A percentile compares a stretch with the other conserved stretches of the same genome.
phyloP scores from a whole-genome alignment of 1,284 basidiomycete species.

The Cryptococcus sp. region DNA sequence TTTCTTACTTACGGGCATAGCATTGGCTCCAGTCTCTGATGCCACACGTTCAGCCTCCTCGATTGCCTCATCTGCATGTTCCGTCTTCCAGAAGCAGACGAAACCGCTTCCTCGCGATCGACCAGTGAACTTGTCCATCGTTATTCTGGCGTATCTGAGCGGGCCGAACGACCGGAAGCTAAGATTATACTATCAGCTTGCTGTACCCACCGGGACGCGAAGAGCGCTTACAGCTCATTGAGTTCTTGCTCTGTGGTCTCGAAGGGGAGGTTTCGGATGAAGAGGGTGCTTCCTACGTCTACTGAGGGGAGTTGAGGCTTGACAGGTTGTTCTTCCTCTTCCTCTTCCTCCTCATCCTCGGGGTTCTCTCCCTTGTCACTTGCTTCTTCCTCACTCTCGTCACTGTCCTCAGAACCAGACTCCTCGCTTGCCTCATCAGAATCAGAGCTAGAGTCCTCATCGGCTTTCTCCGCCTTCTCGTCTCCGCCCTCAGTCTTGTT shows the following conservation, averaged over 20 bases:
- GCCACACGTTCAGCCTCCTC: conserved; percentile 75
- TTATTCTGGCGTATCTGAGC: conserved; percentile 89
- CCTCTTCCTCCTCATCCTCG: conserved; percentile 50
- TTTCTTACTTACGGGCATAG: conserved; percentile 40
- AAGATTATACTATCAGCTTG: background rate
- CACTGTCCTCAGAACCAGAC: conserved; percentile 46
- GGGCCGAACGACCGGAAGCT: conserved; percentile 84
- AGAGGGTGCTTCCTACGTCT: conserved; percentile 86
- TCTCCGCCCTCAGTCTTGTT: conserved; percentile 60
- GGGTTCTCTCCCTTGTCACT: conserved; percentile 43
- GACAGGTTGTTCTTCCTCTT: conserved; percentile 61
- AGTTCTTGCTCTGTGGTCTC: conserved; percentile 89
- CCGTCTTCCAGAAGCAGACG: conserved; percentile 94
- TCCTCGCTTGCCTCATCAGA: conserved; percentile 17
- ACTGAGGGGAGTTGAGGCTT: conserved; percentile 75
- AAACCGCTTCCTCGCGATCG: conserved; percentile 94
- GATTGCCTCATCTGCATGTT: conserved; percentile 83
- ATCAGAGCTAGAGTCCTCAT: conserved; percentile 22
- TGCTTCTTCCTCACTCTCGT: conserved; percentile 39
- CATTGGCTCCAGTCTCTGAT: conserved; percentile 59
- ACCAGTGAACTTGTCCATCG: conserved; percentile 79
- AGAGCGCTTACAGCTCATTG: conserved; percentile 65
- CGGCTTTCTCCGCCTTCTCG: conserved; percentile 49
- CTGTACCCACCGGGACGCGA: background rate
- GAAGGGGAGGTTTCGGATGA: conserved; percentile 93